These are phyloP conservation scores for Malus hybrid DNA, from an alignment of 331 rosid genomes.

Conservation along the genomic window DNA sequence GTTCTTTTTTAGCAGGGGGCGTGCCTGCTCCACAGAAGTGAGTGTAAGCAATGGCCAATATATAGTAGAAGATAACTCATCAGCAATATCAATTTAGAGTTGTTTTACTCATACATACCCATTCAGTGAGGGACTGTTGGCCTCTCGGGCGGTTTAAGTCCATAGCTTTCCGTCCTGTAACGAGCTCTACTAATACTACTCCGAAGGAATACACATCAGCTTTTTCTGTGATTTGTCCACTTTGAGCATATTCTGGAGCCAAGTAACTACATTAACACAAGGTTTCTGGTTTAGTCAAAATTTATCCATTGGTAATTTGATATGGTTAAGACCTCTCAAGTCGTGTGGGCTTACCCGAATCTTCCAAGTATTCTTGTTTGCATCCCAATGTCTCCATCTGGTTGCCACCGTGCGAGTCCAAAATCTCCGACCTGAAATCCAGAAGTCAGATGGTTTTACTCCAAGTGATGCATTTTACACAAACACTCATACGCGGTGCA, in stretches of 20 bases:
- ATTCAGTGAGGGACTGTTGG: slow-evolving; percentile 92
- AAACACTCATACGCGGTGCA: neutral
- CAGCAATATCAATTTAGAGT: neutral
- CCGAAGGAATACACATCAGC: too few species aligned
- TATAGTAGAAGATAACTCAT: neutral
- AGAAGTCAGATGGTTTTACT: slow-evolving; percentile 4
- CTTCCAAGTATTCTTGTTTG: slow-evolving; percentile 94
- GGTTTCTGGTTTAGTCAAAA: neutral
- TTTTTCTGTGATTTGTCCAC: too few species aligned
- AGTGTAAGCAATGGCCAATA: neutral
- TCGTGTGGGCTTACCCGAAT: slow-evolving; percentile 54
- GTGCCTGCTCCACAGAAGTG: slow-evolving; percentile 47
- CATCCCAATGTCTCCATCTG: slow-evolving; percentile 82
- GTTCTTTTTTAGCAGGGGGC: slow-evolving; percentile 59
- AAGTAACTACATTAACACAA: neutral
- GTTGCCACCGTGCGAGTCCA: slow-evolving; percentile 99
- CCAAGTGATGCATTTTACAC: neutral
- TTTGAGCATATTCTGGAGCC: too few species aligned
- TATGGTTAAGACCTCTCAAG: neutral
- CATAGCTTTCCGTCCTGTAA: too few species aligned
- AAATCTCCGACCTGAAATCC: slow-evolving; percentile 90
- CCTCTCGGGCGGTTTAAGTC: slow-evolving; percentile 21
- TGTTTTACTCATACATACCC: slow-evolving; percentile 43
- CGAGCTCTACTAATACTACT: too few species aligned
- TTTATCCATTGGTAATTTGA: neutral